A percentile compares a stretch with the other conserved stretches of the same genome.
Evolutionary conservation across 768 basidiomycete genomes (phyloP).

Genomic region (Kwoniella pini): DNA sequence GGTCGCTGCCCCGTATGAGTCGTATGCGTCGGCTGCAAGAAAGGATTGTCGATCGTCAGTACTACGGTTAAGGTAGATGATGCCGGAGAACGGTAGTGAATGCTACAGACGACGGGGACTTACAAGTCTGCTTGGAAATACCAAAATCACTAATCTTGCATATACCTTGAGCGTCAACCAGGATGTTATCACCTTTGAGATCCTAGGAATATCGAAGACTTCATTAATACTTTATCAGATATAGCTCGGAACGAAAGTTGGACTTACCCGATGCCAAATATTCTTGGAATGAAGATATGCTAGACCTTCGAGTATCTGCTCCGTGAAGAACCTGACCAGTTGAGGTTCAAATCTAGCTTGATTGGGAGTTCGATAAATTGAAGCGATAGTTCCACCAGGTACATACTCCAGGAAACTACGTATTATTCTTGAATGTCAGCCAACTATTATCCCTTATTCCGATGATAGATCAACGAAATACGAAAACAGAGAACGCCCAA

Average conservation of each 20-base stretch:
- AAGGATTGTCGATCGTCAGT: too few relatives aligned
- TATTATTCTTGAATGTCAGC: too few relatives aligned
- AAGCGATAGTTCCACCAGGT: constrained; percentile 91
- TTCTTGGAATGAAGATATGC: constrained; percentile 89
- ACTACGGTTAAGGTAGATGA: too few relatives aligned
- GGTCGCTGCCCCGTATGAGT: constrained; percentile 70
- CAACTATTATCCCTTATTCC: too few relatives aligned
- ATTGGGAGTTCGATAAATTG: constrained; percentile 68
- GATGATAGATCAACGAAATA: too few relatives aligned
- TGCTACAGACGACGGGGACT: constrained; percentile 29
- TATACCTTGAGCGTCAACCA: constrained; percentile 84
- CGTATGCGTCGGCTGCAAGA: constrained; percentile 70
- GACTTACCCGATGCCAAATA: constrained; percentile 85
- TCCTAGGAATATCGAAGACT: too few relatives aligned
- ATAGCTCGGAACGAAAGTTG: not conserved
- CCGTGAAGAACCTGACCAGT: constrained; percentile 87
- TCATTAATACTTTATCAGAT: too few relatives aligned
- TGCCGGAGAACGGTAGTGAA: too few relatives aligned
- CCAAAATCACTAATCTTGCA: constrained; percentile 96
- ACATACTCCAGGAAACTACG: constrained; percentile 97
- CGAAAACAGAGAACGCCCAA: too few relatives aligned
- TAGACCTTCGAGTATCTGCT: constrained; percentile 85
- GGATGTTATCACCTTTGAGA: constrained; percentile 96
- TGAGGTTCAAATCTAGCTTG: constrained; percentile 91
- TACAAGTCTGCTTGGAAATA: constrained; percentile 84